Evolutionary conservation across 805 yeast genomes (phyloP).

Genomic region (Metschnikowia drakensbergensis): DNA sequence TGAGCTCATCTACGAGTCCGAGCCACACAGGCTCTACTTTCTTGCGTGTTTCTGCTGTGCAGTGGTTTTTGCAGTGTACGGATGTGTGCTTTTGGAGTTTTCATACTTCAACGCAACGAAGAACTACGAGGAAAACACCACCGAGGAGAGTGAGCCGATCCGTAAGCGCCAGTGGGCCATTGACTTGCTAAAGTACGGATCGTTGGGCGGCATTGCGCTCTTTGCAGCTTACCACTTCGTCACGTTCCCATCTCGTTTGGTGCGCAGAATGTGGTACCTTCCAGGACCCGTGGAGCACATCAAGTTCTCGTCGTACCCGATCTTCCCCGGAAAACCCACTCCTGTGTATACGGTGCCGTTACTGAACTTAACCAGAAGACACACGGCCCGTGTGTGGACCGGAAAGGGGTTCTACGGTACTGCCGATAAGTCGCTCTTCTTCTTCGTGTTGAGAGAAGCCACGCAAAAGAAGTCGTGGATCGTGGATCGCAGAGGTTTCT

Average conservation of each 20-base stretch:
- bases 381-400: slow-evolving; percentile 69
- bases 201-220: slow-evolving; percentile 27
- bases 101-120: slow-evolving; percentile 48
- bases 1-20: slow-evolving; percentile 77
- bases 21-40: slow-evolving; percentile 76
- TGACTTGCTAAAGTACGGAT: slow-evolving; percentile 25
- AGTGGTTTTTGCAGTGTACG: slow-evolving; percentile 65
- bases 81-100: slow-evolving; percentile 56
- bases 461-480: slow-evolving; percentile 58
- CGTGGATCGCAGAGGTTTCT: slow-evolving; percentile 82
- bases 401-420: slow-evolving; percentile 89
- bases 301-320: slow-evolving; percentile 69
- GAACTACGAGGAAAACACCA: slow-evolving; percentile 50
- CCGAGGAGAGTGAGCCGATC: slow-evolving; percentile 43
- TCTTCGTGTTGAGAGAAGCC: slow-evolving; percentile 63
- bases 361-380: slow-evolving; percentile 49
- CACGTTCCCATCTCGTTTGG: slow-evolving; percentile 61
- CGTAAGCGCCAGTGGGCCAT: slow-evolving; percentile 37
- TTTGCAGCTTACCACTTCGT: slow-evolving; percentile 28
- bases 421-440: slow-evolving; percentile 66
- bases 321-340: slow-evolving; percentile 70
- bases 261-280: slow-evolving; percentile 73
- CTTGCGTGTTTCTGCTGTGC: slow-evolving; percentile 66
- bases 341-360: slow-evolving; percentile 71
- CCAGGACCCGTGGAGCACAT: slow-evolving; percentile 59